Conservation (phyloP, 768 basidiomycete species). For the Gymnopilus junonius region DNA sequence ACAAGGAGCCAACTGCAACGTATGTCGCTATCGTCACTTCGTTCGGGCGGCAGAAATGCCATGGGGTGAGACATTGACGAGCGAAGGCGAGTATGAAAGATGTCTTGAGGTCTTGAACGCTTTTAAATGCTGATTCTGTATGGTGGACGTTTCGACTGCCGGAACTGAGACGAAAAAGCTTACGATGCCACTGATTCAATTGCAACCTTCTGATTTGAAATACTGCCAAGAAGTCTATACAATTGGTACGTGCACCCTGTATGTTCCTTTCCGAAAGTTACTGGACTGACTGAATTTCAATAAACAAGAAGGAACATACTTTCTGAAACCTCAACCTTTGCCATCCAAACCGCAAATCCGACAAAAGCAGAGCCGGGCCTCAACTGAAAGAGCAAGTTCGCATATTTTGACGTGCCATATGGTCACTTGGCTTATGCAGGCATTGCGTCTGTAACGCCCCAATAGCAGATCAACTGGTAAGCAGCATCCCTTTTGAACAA, state of each 20-base stretch:
- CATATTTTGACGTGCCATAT: not conserved
- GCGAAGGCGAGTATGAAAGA: not conserved
- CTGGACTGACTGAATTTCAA: too few species aligned
- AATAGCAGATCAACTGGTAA: not conserved
- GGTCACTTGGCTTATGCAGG: not conserved
- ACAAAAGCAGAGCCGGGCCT: not conserved
- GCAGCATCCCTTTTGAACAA: not conserved
- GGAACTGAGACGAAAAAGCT: too few species aligned
- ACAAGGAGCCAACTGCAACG: not conserved
- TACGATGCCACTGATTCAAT: too few species aligned
- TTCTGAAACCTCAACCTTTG: too few species aligned
- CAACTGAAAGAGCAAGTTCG: not conserved
- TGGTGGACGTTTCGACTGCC: too few species aligned
- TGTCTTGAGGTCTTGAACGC: not conserved
- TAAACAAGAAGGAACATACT: too few species aligned
- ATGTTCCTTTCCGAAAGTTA: not conserved
- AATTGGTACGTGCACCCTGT: too few species aligned
- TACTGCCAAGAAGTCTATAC: too few species aligned
- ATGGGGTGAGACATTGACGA: not conserved
- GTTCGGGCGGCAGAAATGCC: constrained; percentile 6
- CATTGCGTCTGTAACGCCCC: too few species aligned
- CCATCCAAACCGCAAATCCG: too few species aligned
- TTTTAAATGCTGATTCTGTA: too few species aligned
- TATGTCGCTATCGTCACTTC: constrained; percentile 4
- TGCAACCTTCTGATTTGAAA: too few species aligned